Conservation (phyloP, 257 asterid genomes). For the Scutellaria minor region DNA sequence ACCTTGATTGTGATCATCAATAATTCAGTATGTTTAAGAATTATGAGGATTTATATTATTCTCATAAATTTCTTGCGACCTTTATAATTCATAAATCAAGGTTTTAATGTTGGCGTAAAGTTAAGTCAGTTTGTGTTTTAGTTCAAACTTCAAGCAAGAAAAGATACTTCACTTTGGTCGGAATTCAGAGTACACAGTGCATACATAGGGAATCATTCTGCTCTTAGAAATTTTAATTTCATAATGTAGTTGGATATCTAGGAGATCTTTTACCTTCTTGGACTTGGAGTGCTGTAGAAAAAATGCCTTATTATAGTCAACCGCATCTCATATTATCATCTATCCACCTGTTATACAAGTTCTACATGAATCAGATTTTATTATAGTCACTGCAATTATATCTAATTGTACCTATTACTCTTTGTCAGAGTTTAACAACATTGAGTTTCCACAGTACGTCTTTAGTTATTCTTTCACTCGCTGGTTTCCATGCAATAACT, state of each 20-base stretch:
- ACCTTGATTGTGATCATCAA: conserved; percentile 1
- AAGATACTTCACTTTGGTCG: too few relatives aligned
- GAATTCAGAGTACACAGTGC: too few relatives aligned
- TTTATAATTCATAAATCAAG: too few relatives aligned
- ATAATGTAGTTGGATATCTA: neutral
- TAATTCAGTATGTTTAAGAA: neutral
- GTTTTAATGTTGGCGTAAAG: too few relatives aligned
- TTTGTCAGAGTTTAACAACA: conserved; percentile 83
- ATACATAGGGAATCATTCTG: too few relatives aligned
- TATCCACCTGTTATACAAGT: conserved; percentile 1
- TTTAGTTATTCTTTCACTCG: conserved; percentile 81
- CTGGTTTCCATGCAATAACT: conserved; percentile 53
- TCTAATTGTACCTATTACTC: conserved; percentile 32
- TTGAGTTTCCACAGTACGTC: conserved; percentile 78
- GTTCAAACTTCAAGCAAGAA: neutral
- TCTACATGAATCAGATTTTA: neutral
- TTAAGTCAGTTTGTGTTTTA: neutral
- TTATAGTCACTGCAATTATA: neutral
- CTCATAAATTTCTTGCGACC: too few relatives aligned
- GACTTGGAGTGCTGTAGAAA: too few relatives aligned
- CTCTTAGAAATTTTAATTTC: neutral
- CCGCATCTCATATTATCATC: neutral
- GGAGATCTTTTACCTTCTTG: neutral
- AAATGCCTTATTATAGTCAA: too few relatives aligned
- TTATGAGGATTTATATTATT: too few relatives aligned